Evolutionary conservation across 805 yeast species (phyloP), one percentile per base, ranked within the genome.

Genomic region (Kazachstania martiniae): DNA sequence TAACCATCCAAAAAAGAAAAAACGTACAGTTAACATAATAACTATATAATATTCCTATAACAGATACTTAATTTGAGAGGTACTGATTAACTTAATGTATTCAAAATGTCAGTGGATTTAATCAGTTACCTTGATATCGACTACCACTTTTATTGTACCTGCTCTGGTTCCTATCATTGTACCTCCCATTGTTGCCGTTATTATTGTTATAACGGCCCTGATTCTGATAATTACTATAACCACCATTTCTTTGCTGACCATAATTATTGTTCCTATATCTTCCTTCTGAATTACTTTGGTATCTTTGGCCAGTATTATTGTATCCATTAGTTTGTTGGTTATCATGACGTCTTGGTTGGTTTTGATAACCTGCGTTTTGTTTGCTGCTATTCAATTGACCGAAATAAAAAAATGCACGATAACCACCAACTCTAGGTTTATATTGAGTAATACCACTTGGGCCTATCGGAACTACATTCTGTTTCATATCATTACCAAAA

Each of bases 401-500:
- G 53, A 52, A 39, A 46, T 44, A 46, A 29, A 68, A 45, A 36
- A 67, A 68, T 9, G 66, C 57, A 38, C 65, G 63, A 41, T 63
- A 70, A 4, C 77, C 75, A 31, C 77, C 77, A 23, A 58, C 59
- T 34, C 77, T 58, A 18, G 65, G 56, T n/a, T 58, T 47, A 42
- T 68, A 66, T 47, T 61, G 65, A 4, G 65, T 53, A 5, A 58
- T 53, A 9, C 72, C 67, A 18, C 49, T 53, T n/a, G 75, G 74
- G 0, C 77, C 77, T 27, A 66, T 61, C 13, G 58, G 47, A 2
- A 62, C 59, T 8, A 54, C 41, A 41, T 70, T 68, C 22, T 58
- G 54, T 33, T 53, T 56, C 49, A 63, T 61, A 25, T 56, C 61
- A 28, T 47, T 47, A 27, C 46, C 48, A 23, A 47, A 51, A 29